Evolutionary conservation across 805 yeast species (phyloP), one percentile per base, ranked within the genome.

Genomic region (Hanseniaspora lachancei): DNA sequence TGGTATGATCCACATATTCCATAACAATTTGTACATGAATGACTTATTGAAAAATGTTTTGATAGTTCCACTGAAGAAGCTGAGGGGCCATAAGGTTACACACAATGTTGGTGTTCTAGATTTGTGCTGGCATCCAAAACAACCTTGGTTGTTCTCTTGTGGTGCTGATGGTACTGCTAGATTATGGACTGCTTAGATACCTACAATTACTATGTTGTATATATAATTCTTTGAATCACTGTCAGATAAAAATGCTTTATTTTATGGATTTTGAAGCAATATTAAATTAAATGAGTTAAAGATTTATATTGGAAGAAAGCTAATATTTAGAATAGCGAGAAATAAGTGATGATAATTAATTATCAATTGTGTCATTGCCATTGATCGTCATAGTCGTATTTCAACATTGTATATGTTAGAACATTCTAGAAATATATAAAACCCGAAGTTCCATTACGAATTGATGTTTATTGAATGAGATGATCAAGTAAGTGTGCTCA

Each of bases 121-220:
- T 65, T 78, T 85, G 49, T 79, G 79, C 50, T 93, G 98, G 98
- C 98, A 93, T 75, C 97, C 97, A 61, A 81, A 83, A 63, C 97
- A 93, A 72, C 96, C 98, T 0, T 93, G 98, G 98, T 75, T 93
- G 66, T 89, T 93, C 69, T 83, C 93, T 66, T 87, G 96, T 12
- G 98, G 97, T 63, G 97, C 97, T 23, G 98, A 93, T 70, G 88
- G 95, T 58, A 81, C 88, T 43, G 97, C 97, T 6, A 81, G 96
- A 65, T 73, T 93, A 64, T 93, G 98, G 98, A 93, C 98, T 29
- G 86, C 96, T 18, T 85, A 71, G 61, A 21, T 21, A 24, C 40
- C 15, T 13, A 38, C 10, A 24, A 27, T 7, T 20, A 21, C 12
- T 23, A 40, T 38, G 24, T 34, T 38, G 38, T 29, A 35, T 15